Evolutionary conservation across 192 early-diverging fungal species (phyloP).

Genomic region (Phycomyces blakesleeanus): DNA sequence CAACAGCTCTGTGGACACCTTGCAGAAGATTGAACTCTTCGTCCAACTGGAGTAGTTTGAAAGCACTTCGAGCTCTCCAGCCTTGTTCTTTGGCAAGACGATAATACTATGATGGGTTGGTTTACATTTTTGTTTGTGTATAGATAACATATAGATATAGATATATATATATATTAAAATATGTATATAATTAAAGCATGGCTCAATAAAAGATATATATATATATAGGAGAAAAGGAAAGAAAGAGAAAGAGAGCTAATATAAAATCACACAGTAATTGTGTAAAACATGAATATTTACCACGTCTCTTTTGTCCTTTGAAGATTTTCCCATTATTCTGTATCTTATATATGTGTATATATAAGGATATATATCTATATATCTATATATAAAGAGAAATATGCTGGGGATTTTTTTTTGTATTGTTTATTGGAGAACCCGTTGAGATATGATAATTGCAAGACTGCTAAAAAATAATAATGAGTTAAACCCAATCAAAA

Average conservation of each 20-base stretch:
- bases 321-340: constrained; percentile 66
- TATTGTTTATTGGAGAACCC: too few relatives aligned
- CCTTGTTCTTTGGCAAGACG: constrained; percentile 96
- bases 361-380: too few relatives aligned
- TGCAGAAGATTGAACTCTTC: constrained; percentile 92
- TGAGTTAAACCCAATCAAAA: too few relatives aligned
- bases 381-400: too few relatives aligned
- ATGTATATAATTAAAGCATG: not conserved
- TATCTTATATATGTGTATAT: too few relatives aligned
- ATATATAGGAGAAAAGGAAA: too few relatives aligned
- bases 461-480: too few relatives aligned
- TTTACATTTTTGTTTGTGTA: too few relatives aligned
- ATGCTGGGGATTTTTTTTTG: too few relatives aligned
- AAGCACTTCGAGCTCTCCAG: constrained; percentile 94
- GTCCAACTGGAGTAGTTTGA: constrained; percentile 95
- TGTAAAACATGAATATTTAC: constrained; percentile 12
- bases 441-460: too few relatives aligned
- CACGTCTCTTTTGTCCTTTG: constrained; percentile 93
- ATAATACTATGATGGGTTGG: constrained; percentile 64
- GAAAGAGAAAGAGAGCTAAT: not conserved
- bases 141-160: too few relatives aligned
- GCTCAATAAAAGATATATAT: not conserved
- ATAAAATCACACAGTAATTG: not conserved
- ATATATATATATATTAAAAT: not conserved
- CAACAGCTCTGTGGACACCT: constrained; percentile 85